These are phyloP conservation scores for Kluyveromyces nonfermentans DNA, from an alignment of 805 yeast genomes.

Conservation along the genomic window DNA sequence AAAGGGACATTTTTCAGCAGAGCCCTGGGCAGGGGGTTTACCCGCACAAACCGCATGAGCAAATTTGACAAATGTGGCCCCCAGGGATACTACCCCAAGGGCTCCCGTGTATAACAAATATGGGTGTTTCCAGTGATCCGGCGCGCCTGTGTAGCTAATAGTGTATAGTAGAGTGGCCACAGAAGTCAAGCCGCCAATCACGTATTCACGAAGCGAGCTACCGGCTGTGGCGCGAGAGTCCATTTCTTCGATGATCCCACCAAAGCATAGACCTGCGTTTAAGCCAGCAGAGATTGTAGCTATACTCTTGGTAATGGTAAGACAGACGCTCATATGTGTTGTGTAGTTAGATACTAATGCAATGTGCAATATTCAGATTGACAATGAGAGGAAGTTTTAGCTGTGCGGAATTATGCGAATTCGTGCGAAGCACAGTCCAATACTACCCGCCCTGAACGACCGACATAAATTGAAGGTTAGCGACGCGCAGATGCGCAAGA, in stretches of 20 bases:
- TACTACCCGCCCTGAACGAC: too few species aligned
- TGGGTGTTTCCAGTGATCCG: conserved; percentile 55
- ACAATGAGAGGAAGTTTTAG: too few species aligned
- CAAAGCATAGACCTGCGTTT: conserved; percentile 41
- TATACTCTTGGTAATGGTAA: conserved; percentile 47
- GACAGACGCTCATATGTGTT: conserved; percentile 42
- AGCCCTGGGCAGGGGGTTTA: conserved; percentile 8
- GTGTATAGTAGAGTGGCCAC: conserved; percentile 43
- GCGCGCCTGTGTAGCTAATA: conserved; percentile 48
- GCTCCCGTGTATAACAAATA: conserved; percentile 54
- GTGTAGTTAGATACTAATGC: neutral
- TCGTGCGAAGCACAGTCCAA: too few species aligned
- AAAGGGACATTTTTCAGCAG: conserved; percentile 14
- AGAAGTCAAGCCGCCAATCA: conserved; percentile 33
- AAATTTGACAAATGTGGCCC: conserved; percentile 23
- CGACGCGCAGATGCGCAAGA: neutral
- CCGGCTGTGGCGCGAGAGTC: conserved; percentile 11
- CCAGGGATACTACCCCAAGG: conserved; percentile 7
- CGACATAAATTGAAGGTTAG: too few species aligned
- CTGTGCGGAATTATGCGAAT: too few species aligned
- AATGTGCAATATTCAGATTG: neutral
- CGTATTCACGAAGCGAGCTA: conserved; percentile 11
- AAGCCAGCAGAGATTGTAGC: conserved; percentile 66
- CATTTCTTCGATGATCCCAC: conserved; percentile 20
- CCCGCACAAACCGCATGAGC: conserved; percentile 11